phyloP scores from a whole-genome alignment of 352 stramenopile genomes.

The Phytopythium litorale region DNA sequence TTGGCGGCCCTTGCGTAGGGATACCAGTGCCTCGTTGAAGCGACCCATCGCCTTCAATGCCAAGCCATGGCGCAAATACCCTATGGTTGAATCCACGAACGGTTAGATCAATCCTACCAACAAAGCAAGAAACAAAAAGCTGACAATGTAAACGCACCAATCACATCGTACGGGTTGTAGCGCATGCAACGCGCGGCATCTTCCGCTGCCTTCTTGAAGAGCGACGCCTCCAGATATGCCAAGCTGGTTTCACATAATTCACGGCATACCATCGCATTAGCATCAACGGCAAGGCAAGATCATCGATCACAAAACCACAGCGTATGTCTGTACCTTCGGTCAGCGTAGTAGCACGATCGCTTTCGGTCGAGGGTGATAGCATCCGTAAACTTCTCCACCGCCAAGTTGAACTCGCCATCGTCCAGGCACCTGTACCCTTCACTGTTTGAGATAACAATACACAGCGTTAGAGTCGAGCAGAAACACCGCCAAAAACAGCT shows the following conservation, averaged over 20 bases:
- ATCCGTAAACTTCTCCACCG: conserved; percentile 92
- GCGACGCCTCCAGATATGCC: conserved; percentile 56
- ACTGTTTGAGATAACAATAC: conserved; percentile 12
- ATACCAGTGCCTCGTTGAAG: conserved; percentile 65
- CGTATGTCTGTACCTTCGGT: conserved; percentile 55
- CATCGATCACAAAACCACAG: neutral
- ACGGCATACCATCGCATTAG: neutral
- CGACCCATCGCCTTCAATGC: conserved; percentile 84
- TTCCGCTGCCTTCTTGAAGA: conserved; percentile 85
- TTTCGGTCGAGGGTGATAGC: conserved; percentile 87
- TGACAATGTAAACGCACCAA: conserved; percentile 31
- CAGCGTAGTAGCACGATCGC: conserved; percentile 90
- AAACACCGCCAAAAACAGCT: neutral
- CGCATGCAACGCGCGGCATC: conserved; percentile 89
- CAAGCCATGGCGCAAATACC: conserved; percentile 91
- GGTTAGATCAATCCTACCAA: neutral
- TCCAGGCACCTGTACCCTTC: conserved; percentile 93
- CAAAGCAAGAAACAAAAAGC: neutral
- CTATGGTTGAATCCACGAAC: conserved; percentile 9
- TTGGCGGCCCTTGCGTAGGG: conserved; percentile 61
- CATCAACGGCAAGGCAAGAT: too few species aligned
- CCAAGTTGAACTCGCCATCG: conserved; percentile 79
- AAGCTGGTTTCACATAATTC: conserved; percentile 28
- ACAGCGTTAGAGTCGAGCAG: neutral
- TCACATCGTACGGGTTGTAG: conserved; percentile 93